These are phyloP conservation scores for Colletotrichum agaves DNA, from an alignment of 2,329 filamentous ascomycete species.

Conservation along the genomic window DNA sequence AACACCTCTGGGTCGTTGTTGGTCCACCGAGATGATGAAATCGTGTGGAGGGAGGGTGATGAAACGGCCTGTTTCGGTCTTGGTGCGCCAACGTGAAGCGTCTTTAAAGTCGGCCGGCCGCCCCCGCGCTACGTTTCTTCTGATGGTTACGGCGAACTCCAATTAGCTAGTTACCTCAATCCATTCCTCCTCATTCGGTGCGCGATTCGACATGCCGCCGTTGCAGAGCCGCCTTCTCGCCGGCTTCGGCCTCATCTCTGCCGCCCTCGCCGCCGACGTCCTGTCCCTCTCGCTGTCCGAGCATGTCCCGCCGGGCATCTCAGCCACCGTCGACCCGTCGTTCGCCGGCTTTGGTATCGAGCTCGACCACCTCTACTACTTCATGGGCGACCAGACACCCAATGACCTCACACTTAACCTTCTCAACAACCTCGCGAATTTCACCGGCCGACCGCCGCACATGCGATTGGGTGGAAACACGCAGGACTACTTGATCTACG, in stretches of 20 bases:
- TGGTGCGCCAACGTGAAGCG: background rate
- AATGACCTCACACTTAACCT: slow-evolving; percentile 30
- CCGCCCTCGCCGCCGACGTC: slow-evolving; percentile 17
- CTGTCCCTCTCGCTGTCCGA: slow-evolving; percentile 26
- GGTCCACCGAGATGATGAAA: slow-evolving; percentile 36
- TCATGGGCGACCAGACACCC: slow-evolving; percentile 34
- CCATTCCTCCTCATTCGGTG: background rate
- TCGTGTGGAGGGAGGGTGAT: slow-evolving; percentile 14
- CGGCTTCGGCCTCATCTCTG: slow-evolving; percentile 26
- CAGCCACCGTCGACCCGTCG: slow-evolving; percentile 26
- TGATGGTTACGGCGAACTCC: slow-evolving; percentile 13
- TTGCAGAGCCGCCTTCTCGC: slow-evolving; percentile 27
- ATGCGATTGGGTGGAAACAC: slow-evolving; percentile 32
- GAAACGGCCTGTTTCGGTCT: slow-evolving; percentile 11
- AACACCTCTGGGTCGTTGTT: slow-evolving; percentile 8
- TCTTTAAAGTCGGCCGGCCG: slow-evolving; percentile 24
- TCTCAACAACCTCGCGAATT: slow-evolving; percentile 25
- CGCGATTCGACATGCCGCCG: slow-evolving; percentile 24
- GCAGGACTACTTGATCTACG: slow-evolving; percentile 32
- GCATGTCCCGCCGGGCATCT: slow-evolving; percentile 22
- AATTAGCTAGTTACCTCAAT: background rate
- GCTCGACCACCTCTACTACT: slow-evolving; percentile 33
- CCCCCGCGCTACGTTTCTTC: slow-evolving; percentile 17
- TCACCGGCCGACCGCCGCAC: slow-evolving; percentile 28
- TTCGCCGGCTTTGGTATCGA: slow-evolving; percentile 35